Conservation (phyloP, 2,329 filamentous ascomycete species). For the Daldinia sp. region DNA sequence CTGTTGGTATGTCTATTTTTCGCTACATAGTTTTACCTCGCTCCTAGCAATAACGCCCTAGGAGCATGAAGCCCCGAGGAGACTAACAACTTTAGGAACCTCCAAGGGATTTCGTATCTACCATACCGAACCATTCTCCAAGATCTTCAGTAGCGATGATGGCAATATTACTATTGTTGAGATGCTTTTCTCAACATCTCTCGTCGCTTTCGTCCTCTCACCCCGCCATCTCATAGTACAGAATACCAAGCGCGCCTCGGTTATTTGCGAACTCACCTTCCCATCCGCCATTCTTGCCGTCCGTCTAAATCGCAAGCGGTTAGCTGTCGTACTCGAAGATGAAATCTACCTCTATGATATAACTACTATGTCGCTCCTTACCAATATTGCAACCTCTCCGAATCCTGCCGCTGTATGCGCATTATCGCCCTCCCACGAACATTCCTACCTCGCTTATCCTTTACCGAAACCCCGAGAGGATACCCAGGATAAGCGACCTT, state of each 20-base stretch:
- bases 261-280: slow-evolving; percentile 98
- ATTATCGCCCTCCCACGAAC: slow-evolving; percentile 92
- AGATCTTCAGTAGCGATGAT: slow-evolving; percentile 94
- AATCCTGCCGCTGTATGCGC: slow-evolving; percentile 93
- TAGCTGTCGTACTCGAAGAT: slow-evolving; percentile 93
- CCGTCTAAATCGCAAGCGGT: slow-evolving; percentile 90
- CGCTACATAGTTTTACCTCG: background rate
- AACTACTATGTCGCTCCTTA: slow-evolving; percentile 95
- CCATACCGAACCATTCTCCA: slow-evolving; percentile 94
- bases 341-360: slow-evolving; percentile 99
- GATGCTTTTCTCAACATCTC: slow-evolving; percentile 98
- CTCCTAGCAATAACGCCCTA: slow-evolving; percentile 24
- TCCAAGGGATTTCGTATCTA: slow-evolving; percentile 96
- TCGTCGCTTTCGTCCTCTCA: slow-evolving; percentile 92
- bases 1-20: slow-evolving; percentile 76
- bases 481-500: slow-evolving; percentile 69
- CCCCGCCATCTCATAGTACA: slow-evolving; percentile 94
- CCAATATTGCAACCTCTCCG: slow-evolving; percentile 92
- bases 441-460: slow-evolving; percentile 95
- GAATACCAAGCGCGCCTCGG: slow-evolving; percentile 87
- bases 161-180: slow-evolving; percentile 96
- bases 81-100: slow-evolving; percentile 70
- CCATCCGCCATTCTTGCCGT: slow-evolving; percentile 96
- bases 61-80: slow-evolving; percentile 1
- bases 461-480: slow-evolving; percentile 79